phyloP scores from a whole-genome alignment of 1,284 basidiomycete genomes.

The Marasmius sp. region DNA sequence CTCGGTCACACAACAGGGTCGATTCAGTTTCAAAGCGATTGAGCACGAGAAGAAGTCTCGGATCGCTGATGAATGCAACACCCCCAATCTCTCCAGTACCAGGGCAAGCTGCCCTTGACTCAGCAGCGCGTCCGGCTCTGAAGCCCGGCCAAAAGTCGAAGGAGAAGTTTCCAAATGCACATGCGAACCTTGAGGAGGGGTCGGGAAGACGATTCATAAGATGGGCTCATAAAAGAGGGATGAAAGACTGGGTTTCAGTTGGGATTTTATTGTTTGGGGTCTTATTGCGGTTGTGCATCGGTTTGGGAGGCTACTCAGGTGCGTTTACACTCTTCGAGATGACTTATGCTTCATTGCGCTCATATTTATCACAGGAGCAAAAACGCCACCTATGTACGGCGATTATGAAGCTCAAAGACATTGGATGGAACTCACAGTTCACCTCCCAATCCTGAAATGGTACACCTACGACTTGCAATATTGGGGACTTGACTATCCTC shows the following conservation, averaged over 20 bases:
- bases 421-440: constrained; percentile 89
- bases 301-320: constrained; percentile 84
- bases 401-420: constrained; percentile 94
- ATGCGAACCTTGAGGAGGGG: constrained; percentile 34
- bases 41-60: constrained; percentile 18
- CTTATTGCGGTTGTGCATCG: constrained; percentile 67
- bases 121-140: constrained; percentile 3
- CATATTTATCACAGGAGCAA: constrained; percentile 48
- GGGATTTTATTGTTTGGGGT: constrained; percentile 49
- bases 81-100: constrained; percentile 20
- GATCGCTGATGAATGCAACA: constrained; percentile 28
- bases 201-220: constrained; percentile 65
- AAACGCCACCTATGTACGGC: constrained; percentile 80
- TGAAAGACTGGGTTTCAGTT: constrained; percentile 60
- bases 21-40: constrained; percentile 1
- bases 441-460: constrained; percentile 76
- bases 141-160: constrained; percentile 19
- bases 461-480: constrained; percentile 86
- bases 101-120: constrained; percentile 1
- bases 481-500: constrained; percentile 94
- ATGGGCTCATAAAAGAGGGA: constrained; percentile 73
- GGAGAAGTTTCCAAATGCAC: constrained; percentile 6
- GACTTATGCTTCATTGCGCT: constrained; percentile 3
- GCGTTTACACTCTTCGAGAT: constrained; percentile 24
- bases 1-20: constrained; percentile 10